Evolutionary conservation across 331 rosid species (phyloP).

Genomic region (Prunus yedoensis): DNA sequence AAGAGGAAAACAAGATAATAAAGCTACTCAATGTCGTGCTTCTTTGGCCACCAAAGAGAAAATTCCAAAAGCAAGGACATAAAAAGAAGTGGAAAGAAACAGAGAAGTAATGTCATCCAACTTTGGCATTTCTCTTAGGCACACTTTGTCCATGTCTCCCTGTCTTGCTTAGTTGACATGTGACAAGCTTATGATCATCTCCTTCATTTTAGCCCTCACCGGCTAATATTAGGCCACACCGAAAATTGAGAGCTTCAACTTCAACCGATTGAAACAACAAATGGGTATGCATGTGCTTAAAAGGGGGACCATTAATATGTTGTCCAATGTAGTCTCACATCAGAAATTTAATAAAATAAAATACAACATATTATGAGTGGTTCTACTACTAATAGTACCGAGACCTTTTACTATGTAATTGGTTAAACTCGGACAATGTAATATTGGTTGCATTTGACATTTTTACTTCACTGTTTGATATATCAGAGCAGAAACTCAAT

Average conservation of each 20-base stretch:
- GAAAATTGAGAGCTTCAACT: neutral
- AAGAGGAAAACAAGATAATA: constrained; percentile 2
- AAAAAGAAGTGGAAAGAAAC: neutral
- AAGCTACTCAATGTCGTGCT: neutral
- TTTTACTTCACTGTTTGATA: too few species aligned
- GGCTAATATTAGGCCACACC: constrained; percentile 9
- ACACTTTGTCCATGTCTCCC: constrained; percentile 5
- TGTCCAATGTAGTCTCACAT: too few species aligned
- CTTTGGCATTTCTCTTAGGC: constrained; percentile 5
- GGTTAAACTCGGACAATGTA: too few species aligned
- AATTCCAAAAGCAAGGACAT: neutral
- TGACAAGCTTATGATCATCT: neutral
- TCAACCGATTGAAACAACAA: neutral
- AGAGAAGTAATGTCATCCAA: constrained; percentile 4
- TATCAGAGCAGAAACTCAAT: too few species aligned
- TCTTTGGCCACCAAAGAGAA: neutral
- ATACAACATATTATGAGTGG: too few species aligned
- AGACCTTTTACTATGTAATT: too few species aligned
- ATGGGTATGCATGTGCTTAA: neutral
- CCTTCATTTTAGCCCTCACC: neutral
- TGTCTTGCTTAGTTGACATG: neutral
- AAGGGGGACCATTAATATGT: neutral
- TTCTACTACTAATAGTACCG: too few species aligned
- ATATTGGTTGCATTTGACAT: too few species aligned
- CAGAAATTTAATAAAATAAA: too few species aligned